These are phyloP conservation scores for Hydnomerulius pinastri DNA, from an alignment of 768 basidiomycete genomes.

Conservation along the genomic window DNA sequence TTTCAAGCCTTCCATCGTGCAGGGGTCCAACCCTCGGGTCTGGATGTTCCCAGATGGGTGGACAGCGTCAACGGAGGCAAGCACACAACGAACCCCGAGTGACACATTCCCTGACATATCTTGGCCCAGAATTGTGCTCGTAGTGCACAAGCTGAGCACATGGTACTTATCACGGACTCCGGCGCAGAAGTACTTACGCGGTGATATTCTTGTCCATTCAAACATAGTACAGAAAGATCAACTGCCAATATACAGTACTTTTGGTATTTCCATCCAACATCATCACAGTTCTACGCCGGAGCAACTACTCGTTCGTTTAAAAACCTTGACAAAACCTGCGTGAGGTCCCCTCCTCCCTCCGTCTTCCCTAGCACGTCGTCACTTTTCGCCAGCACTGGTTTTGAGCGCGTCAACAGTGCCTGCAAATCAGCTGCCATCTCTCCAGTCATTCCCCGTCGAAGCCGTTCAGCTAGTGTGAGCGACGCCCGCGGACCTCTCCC, in stretches of 20 bases:
- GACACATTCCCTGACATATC: conserved; percentile 1
- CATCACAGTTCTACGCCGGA: conserved; percentile 32
- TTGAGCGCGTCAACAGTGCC: conserved; percentile 63
- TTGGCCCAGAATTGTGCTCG: conserved; percentile 69
- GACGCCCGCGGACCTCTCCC: conserved; percentile 47
- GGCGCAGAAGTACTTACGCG: conserved; percentile 80
- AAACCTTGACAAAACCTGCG: conserved; percentile 61
- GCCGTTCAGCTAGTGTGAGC: conserved; percentile 59
- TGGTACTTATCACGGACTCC: conserved; percentile 76
- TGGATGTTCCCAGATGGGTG: conserved; percentile 92
- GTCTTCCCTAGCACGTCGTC: conserved; percentile 45
- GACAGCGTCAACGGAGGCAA: conserved; percentile 87
- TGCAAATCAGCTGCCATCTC: conserved; percentile 78
- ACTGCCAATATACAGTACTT: conserved; percentile 15
- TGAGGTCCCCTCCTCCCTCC: conserved; percentile 51
- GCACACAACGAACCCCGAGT: conserved; percentile 13
- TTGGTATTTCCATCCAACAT: neutral
- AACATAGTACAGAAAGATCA: neutral
- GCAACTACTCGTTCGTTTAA: conserved; percentile 60
- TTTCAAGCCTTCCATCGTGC: conserved; percentile 72
- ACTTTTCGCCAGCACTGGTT: conserved; percentile 63
- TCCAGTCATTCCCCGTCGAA: conserved; percentile 76
- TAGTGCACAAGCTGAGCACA: conserved; percentile 87
- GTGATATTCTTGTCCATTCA: conserved; percentile 16
- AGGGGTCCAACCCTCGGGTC: conserved; percentile 65